These are phyloP conservation scores for Cladosporium sp. DNA, from an alignment of 2,329 filamentous ascomycete genomes.

Conservation along the genomic window DNA sequence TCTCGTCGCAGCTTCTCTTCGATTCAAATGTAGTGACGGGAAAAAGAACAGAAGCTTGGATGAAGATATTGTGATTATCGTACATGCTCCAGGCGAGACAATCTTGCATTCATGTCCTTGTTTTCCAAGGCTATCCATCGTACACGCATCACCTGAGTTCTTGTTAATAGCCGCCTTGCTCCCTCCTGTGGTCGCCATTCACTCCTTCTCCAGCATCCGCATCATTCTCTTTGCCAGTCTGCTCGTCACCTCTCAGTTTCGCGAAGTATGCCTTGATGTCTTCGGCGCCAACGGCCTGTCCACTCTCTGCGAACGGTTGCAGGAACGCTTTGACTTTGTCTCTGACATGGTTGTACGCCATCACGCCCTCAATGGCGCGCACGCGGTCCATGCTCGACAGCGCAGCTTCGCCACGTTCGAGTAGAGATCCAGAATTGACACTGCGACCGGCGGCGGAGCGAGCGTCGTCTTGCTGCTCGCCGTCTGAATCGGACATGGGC, in stretches of 20 bases:
- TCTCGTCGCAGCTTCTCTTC: too few relatives aligned
- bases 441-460: slow-evolving; percentile 35
- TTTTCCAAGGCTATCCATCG: slow-evolving; percentile 8
- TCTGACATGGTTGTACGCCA: slow-evolving; percentile 95
- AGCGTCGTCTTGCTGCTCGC: slow-evolving; percentile 50
- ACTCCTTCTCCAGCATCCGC: slow-evolving; percentile 23
- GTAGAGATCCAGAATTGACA: slow-evolving; percentile 70
- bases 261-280: slow-evolving; percentile 97
- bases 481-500: slow-evolving; percentile 60
- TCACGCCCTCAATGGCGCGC: slow-evolving; percentile 84
- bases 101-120: slow-evolving; percentile 5
- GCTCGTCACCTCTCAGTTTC: slow-evolving; percentile 80
- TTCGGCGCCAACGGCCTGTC: slow-evolving; percentile 80
- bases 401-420: slow-evolving; percentile 88
- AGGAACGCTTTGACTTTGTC: slow-evolving; percentile 95
- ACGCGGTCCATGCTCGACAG: slow-evolving; percentile 89
- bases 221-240: slow-evolving; percentile 33
- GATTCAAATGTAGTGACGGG: too few relatives aligned
- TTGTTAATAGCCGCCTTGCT: slow-evolving; percentile 35
- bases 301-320: slow-evolving; percentile 87
- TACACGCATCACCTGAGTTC: slow-evolving; percentile 10
- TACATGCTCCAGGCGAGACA: too few relatives aligned
- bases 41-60: too few relatives aligned
- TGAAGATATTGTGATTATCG: too few relatives aligned
- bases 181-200: slow-evolving; percentile 28